These are phyloP conservation scores for Lasiodiplodia citricola DNA, from an alignment of 2,329 filamentous ascomycete species.

Conservation along the genomic window DNA sequence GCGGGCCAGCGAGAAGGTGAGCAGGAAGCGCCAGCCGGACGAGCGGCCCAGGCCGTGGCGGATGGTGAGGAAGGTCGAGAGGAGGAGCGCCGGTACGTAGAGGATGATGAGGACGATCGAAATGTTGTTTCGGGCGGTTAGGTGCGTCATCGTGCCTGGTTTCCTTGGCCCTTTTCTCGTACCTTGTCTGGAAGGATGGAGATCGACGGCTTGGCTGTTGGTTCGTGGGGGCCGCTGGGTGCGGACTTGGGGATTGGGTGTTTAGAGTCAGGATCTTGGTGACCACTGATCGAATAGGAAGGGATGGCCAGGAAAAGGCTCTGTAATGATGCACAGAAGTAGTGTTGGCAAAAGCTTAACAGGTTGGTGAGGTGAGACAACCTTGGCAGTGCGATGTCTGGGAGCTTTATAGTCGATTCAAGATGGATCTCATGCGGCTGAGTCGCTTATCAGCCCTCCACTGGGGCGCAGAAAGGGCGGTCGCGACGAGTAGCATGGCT, in stretches of 20 bases:
- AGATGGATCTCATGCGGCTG: neutral
- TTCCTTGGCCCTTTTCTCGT: neutral
- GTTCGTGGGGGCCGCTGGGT: neutral
- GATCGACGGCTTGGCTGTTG: neutral
- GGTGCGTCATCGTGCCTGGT: neutral
- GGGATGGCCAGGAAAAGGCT: neutral
- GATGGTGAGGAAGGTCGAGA: conserved; percentile 18
- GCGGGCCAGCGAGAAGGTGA: conserved; percentile 2
- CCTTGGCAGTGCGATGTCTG: neutral
- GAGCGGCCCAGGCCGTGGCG: conserved; percentile 15
- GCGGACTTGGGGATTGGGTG: neutral
- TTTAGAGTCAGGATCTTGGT: neutral
- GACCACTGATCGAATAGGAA: neutral
- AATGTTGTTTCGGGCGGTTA: conserved; percentile 8
- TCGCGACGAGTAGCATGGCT: neutral
- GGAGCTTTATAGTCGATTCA: neutral
- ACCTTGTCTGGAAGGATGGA: neutral
- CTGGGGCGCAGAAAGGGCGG: neutral
- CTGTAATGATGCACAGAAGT: neutral
- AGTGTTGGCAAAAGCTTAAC: neutral
- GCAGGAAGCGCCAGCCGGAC: conserved; percentile 23
- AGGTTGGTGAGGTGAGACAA: neutral
- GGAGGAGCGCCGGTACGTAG: conserved; percentile 13
- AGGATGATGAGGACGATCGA: conserved; percentile 17
- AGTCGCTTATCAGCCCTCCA: neutral